A percentile compares a stretch with the other conserved stretches of the same genome.
Conservation (phyloP, 345 rosid species). For the Eucalyptus regnans region DNA sequence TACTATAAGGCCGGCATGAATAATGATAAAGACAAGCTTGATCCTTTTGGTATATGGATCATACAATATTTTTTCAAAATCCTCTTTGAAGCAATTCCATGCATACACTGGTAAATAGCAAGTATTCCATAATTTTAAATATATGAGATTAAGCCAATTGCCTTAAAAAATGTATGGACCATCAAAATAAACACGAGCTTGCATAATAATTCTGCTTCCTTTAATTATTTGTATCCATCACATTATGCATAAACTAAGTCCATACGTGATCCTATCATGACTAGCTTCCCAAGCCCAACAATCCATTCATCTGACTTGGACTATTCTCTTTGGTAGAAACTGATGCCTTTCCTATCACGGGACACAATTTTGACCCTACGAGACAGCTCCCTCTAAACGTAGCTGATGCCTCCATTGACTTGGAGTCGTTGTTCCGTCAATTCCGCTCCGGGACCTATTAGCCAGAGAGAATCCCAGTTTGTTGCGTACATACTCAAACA, state of each 20-base stretch:
- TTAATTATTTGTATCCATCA: not conserved
- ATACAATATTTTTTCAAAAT: too few relatives aligned
- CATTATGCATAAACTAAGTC: not conserved
- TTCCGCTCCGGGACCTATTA: too few relatives aligned
- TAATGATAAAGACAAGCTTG: too few relatives aligned
- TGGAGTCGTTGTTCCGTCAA: not conserved
- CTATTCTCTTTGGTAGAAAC: not conserved
- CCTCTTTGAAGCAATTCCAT: not conserved
- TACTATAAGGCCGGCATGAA: not conserved
- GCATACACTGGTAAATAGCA: not conserved
- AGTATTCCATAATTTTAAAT: not conserved
- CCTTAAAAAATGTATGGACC: not conserved
- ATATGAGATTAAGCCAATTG: not conserved
- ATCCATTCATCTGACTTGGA: not conserved
- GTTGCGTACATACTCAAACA: too few relatives aligned
- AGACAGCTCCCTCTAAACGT: not conserved
- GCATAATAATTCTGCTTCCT: not conserved
- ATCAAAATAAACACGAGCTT: not conserved
- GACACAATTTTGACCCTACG: not conserved
- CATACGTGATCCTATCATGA: not conserved
- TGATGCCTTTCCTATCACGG: not conserved
- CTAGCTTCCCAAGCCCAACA: not conserved
- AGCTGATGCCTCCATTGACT: not conserved
- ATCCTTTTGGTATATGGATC: too few relatives aligned
- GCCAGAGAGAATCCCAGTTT: too few relatives aligned